Evolutionary conservation across 2,329 filamentous ascomycete species (phyloP), one percentile per base, ranked within the genome.

Genomic region (Aspergillus novofumigatus): DNA sequence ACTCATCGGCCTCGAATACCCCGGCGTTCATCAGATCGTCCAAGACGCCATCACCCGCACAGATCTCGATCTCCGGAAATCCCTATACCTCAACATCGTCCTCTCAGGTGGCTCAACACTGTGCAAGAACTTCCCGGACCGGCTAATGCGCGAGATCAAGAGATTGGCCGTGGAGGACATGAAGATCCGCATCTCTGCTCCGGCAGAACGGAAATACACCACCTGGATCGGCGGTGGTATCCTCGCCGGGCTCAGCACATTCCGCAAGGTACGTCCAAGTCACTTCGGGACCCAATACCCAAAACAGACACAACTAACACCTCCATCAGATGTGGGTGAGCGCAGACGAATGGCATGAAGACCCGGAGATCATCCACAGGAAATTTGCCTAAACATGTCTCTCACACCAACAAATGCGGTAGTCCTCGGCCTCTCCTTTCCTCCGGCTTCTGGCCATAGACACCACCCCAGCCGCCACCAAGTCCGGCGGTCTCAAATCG

Each of bases 211-310:
- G 65, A 96, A 97, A 77, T 99, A 97, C 80, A 97, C 92, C 61
- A 99, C 94, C 32, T 99, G 94, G 94, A 97, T 97, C 66, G 94
- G 94, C 62, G 94, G 94, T 55, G 97, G 94, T 75, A 99, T 99
- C 77, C 80, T 99, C 64, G 94, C 94, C 35, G 93, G 94, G 6
- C 78, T 99, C 75, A 97, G 93, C 80, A 99, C 94, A 54, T 99
- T 99, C 79, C 88, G 93, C 81, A 99, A 97, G 89, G 92, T 94
- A 76, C 73, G 83, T 72, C 49, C 1, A 17, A 17, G 83, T 72
- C 49, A 17, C 17, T 28, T 23, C 32, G 45, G 55, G 17, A 25
- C 35, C 17, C 35, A 23, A 28, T 8, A 3, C n/a, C 20, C 14
- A 25, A 51, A 47, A 1, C 2, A 42, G n/a, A 4, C 29, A n/a